phyloP scores from a whole-genome alignment of 2,329 filamentous ascomycete species.

The Colletotrichum sp. region DNA sequence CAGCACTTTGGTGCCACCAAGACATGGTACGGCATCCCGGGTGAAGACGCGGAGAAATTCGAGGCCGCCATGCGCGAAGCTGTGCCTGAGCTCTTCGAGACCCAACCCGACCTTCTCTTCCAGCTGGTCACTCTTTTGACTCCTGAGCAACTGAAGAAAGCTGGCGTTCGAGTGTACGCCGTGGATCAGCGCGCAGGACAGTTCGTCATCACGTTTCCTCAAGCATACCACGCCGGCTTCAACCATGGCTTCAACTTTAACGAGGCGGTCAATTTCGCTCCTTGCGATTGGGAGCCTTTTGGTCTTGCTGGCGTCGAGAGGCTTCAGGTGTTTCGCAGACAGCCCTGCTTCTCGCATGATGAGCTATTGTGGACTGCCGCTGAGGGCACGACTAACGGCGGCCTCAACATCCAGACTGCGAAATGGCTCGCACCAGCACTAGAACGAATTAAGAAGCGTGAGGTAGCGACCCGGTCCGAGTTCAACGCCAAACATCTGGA shows the following conservation, averaged over 20 bases:
- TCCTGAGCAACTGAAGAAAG: conserved; percentile 90
- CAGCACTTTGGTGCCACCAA: conserved; percentile 98
- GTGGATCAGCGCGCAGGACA: conserved; percentile 96
- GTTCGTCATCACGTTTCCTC: conserved; percentile 94
- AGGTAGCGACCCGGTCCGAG: conserved; percentile 69
- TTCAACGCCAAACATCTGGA: conserved; percentile 73
- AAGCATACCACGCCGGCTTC: conserved; percentile 97
- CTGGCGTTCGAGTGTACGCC: conserved; percentile 90
- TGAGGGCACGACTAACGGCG: conserved; percentile 70
- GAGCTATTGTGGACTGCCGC: conserved; percentile 92
- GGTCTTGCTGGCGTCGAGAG: conserved; percentile 86
- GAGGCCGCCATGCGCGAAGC: conserved; percentile 94
- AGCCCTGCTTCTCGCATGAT: conserved; percentile 97
- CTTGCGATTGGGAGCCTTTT: conserved; percentile 92
- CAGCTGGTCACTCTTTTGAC: conserved; percentile 96
- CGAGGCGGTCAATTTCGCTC: conserved; percentile 97
- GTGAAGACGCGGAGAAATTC: conserved; percentile 91
- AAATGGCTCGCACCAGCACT: conserved; percentile 94
- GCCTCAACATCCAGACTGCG: conserved; percentile 80
- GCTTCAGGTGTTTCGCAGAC: conserved; percentile 84
- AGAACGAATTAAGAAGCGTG: conserved; percentile 76
- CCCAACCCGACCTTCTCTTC: conserved; percentile 93
- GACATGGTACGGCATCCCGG: conserved; percentile 98
- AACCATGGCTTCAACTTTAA: conserved; percentile 99
- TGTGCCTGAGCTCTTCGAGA: conserved; percentile 95